Conservation (phyloP, 1,284 basidiomycete species). For the Fomitopsis betulina region DNA sequence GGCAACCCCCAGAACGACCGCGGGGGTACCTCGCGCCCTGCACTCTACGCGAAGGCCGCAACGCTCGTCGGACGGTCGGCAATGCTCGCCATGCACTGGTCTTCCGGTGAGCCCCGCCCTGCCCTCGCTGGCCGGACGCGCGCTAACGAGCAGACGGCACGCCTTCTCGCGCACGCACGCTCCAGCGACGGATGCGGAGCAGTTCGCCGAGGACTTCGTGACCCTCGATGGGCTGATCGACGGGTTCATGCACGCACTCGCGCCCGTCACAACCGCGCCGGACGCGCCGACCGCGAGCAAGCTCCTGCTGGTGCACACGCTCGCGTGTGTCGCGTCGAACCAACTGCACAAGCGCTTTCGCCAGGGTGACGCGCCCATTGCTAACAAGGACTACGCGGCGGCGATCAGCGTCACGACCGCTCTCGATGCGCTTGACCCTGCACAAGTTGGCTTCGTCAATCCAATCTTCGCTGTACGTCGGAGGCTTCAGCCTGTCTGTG, state of each 20-base stretch:
- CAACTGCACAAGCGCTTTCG: constrained; percentile 23
- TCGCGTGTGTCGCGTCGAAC: constrained; percentile 22
- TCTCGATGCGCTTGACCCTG: constrained; percentile 15
- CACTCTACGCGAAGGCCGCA: constrained; percentile 33
- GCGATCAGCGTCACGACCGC: constrained; percentile 15
- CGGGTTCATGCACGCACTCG: constrained; percentile 17
- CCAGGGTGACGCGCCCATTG: constrained; percentile 13
- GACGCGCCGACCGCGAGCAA: constrained; percentile 14
- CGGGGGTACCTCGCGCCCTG: constrained; percentile 18
- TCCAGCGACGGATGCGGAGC: constrained; percentile 12
- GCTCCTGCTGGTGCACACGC: constrained; percentile 19
- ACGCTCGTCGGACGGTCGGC: constrained; percentile 34
- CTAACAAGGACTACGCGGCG: constrained; percentile 19
- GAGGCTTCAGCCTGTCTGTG: too few relatives aligned
- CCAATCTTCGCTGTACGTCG: constrained; percentile 24
- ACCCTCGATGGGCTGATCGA: constrained; percentile 20
- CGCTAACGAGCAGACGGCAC: neutral
- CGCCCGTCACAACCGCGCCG: constrained; percentile 12
- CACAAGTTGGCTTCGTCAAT: constrained; percentile 13
- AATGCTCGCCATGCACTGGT: constrained; percentile 18
- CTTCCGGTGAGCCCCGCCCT: constrained; percentile 13
- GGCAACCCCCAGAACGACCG: constrained; percentile 5
- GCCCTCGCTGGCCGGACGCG: neutral
- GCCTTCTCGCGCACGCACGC: neutral
- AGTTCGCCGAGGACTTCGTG: constrained; percentile 19